A percentile compares a stretch with the other conserved stretches of the same genome.
Evolutionary conservation across 78 protist species (phyloP).

Genomic region (Tieghemostelium lacteum): DNA sequence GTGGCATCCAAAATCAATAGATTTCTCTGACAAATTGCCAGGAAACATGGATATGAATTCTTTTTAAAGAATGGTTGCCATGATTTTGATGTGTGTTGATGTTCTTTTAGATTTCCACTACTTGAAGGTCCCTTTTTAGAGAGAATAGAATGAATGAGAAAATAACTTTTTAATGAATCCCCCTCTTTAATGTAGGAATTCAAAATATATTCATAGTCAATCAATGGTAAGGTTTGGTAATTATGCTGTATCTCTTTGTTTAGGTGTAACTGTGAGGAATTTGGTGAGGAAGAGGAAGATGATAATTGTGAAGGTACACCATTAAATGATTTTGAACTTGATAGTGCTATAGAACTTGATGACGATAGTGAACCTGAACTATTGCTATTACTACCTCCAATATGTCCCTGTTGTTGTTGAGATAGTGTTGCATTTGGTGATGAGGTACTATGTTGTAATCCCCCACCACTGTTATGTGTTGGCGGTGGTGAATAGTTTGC

Average conservation of each 20-base stretch:
- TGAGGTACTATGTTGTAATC: too few species aligned
- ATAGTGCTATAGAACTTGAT: background rate
- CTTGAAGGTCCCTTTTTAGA: background rate
- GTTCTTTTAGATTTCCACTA: background rate
- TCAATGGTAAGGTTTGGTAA: constrained; percentile 1
- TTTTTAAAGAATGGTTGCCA: constrained; percentile 65
- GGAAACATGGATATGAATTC: constrained; percentile 22
- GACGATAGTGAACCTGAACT: background rate
- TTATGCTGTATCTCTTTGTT: background rate
- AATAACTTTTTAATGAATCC: constrained; percentile 18
- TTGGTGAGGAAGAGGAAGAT: background rate
- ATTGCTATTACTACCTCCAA: background rate
- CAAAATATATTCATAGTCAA: constrained; percentile 50
- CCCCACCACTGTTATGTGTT: too few species aligned
- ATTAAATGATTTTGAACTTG: background rate
- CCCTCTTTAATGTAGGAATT: background rate
- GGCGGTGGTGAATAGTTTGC: too few species aligned
- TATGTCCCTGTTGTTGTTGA: constrained; percentile 2
- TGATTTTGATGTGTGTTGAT: background rate
- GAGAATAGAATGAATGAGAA: constrained; percentile 18
- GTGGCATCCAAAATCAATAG: constrained; percentile 30
- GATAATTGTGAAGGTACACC: background rate
- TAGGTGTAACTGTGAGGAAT: background rate
- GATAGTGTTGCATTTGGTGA: background rate
- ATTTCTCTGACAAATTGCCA: background rate